Evolutionary conservation across 495 filamentous ascomycete genomes (phyloP).

Genomic region (Penicillium maclennaniae): DNA sequence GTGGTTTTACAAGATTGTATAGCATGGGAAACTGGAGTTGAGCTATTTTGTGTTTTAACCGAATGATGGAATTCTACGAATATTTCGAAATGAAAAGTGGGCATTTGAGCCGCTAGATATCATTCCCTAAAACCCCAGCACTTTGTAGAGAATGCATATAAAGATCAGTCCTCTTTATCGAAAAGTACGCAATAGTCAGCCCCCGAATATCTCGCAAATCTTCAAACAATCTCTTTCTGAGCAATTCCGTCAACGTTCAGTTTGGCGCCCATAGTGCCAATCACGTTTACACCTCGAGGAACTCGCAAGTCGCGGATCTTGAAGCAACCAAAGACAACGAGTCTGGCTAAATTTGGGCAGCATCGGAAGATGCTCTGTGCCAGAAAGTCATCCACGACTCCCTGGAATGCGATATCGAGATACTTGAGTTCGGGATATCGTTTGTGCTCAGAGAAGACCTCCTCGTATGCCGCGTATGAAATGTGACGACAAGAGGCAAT

Average conservation of each 20-base stretch:
- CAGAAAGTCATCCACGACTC: conserved; percentile 67
- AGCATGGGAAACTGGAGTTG: conserved; percentile 3
- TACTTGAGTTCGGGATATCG: conserved; percentile 62
- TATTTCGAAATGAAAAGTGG: background rate
- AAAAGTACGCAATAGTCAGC: background rate
- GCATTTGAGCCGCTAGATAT: background rate
- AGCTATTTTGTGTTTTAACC: background rate
- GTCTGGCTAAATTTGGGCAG: conserved; percentile 66
- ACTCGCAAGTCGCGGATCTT: conserved; percentile 65
- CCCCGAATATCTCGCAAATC: background rate
- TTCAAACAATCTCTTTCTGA: conserved; percentile 18
- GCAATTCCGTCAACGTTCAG: conserved; percentile 49
- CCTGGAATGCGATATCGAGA: conserved; percentile 76
- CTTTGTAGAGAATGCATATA: too few species aligned
- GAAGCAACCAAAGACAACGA: conserved; percentile 84
- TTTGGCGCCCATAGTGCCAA: conserved; percentile 48
- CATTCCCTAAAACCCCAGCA: background rate
- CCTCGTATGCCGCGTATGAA: conserved; percentile 58
- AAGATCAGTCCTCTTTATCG: background rate
- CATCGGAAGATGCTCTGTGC: conserved; percentile 67
- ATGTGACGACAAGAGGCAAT: conserved; percentile 79
- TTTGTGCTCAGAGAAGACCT: conserved; percentile 59
- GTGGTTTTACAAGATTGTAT: background rate
- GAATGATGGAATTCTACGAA: background rate
- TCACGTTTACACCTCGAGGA: conserved; percentile 68